Conservation (phyloP, 768 basidiomycete species). For the Melanogaster broomeanus region DNA sequence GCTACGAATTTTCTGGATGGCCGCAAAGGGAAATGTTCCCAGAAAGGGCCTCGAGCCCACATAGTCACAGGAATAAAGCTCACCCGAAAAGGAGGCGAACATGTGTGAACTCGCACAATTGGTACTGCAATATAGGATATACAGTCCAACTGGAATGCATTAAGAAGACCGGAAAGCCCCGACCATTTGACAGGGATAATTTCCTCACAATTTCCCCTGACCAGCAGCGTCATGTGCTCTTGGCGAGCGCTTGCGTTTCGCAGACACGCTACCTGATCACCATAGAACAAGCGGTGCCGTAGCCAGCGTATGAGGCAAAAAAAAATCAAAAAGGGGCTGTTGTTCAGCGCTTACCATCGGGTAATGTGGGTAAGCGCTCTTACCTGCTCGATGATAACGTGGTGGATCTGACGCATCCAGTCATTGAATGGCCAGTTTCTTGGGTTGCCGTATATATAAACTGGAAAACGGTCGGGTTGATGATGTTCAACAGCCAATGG, state of each 20-base stretch:
- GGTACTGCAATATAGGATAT: constrained; percentile 49
- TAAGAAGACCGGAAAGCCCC: constrained; percentile 38
- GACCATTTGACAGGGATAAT: not conserved
- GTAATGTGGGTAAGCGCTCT: not conserved
- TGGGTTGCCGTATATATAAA: constrained; percentile 61
- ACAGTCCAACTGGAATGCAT: constrained; percentile 51
- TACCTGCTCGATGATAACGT: constrained; percentile 60
- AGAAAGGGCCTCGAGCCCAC: constrained; percentile 50
- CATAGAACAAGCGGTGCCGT: constrained; percentile 38
- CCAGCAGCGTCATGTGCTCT: constrained; percentile 53
- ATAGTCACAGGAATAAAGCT: constrained; percentile 11
- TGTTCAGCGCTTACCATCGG: not conserved
- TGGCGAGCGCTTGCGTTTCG: constrained; percentile 50
- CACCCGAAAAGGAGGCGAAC: constrained; percentile 64
- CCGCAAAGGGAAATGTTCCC: constrained; percentile 45
- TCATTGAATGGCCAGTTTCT: constrained; percentile 66
- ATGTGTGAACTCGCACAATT: constrained; percentile 44
- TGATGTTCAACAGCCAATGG: not conserved
- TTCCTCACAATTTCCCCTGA: constrained; percentile 43
- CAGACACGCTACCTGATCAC: constrained; percentile 45
- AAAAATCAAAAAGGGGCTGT: constrained; percentile 54
- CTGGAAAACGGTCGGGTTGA: constrained; percentile 23
- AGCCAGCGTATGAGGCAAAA: constrained; percentile 52
- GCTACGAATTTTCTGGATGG: constrained; percentile 39
- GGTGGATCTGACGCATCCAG: constrained; percentile 64